Evolutionary conservation across 192 early-diverging fungal genomes (phyloP).

Genomic region (Coemansia sp.): DNA sequence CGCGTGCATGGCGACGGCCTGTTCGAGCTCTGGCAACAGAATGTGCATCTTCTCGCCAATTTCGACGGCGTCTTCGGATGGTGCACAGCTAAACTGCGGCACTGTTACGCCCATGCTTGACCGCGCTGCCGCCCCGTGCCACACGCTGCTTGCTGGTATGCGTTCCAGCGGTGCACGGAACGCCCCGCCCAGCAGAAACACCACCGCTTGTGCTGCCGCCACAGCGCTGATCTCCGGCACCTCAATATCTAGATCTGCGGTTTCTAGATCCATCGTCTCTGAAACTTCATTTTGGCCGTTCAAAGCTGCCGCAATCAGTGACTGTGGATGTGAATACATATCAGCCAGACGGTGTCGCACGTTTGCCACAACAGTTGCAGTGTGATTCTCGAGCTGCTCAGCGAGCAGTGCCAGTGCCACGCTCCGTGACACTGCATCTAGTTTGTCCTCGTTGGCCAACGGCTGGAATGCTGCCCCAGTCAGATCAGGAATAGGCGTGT

Average conservation of each 20-base stretch:
- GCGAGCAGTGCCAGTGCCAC: conserved; percentile 24
- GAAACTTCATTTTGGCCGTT: not conserved
- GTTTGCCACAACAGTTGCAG: conserved; percentile 2
- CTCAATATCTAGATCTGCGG: not conserved
- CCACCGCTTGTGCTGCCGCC: not conserved
- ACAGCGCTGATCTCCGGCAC: not conserved
- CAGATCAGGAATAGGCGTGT: not conserved
- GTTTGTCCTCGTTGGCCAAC: conserved; percentile 29
- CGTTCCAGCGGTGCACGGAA: conserved; percentile 29
- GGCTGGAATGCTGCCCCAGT: conserved; percentile 20
- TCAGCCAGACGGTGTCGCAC: not conserved
- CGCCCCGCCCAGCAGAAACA: conserved; percentile 25
- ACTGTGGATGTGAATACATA: not conserved
- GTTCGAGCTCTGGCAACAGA: conserved; percentile 50
- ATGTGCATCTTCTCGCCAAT: conserved; percentile 52
- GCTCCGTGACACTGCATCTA: conserved; percentile 15
- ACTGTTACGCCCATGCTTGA: conserved; percentile 46
- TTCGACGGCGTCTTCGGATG: conserved; percentile 49
- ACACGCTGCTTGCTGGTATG: conserved; percentile 13
- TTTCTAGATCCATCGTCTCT: not conserved
- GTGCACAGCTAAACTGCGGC: conserved; percentile 45
- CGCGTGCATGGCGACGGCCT: conserved; percentile 33
- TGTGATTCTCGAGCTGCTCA: conserved; percentile 15
- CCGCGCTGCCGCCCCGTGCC: conserved; percentile 23
- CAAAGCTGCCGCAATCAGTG: conserved; percentile 2